phyloP scores from a whole-genome alignment of 1,139 yeast species.

The Yamadazyma dushanensis region DNA sequence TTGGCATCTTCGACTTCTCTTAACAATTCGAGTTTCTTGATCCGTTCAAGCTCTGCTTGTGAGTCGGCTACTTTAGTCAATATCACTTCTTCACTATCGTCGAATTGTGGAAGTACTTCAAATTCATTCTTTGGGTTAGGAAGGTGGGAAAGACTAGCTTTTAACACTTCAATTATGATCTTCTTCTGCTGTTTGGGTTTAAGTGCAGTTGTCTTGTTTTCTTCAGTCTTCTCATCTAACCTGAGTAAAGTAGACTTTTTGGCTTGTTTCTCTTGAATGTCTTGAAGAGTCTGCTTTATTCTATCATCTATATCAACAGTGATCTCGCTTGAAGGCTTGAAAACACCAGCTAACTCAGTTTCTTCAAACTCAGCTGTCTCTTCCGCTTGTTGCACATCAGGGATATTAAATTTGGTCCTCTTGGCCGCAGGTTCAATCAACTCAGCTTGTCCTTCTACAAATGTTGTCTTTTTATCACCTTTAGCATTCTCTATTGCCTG shows the following conservation, averaged over 20 bases:
- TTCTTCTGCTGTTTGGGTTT: constrained; percentile 18
- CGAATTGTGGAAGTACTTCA: constrained; percentile 29
- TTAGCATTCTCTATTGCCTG: constrained; percentile 13
- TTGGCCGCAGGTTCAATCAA: constrained; percentile 31
- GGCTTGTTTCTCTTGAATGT: constrained; percentile 19
- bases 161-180: constrained; percentile 18
- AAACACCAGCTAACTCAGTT: constrained; percentile 17
- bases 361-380: constrained; percentile 8
- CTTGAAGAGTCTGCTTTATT: constrained; percentile 27
- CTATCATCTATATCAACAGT: constrained; percentile 28
- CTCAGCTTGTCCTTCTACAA: constrained; percentile 37
- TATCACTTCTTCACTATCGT: constrained; percentile 21
- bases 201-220: not conserved
- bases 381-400: constrained; percentile 20
- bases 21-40: constrained; percentile 26
- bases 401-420: constrained; percentile 55
- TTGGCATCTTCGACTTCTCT: constrained; percentile 29
- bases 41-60: constrained; percentile 19
- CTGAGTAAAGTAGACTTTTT: constrained; percentile 19
- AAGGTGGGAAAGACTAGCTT: constrained; percentile 20
- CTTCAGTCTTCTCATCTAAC: constrained; percentile 7
- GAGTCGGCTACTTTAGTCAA: constrained; percentile 19
- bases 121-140: constrained; percentile 30
- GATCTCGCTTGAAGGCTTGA: constrained; percentile 1
- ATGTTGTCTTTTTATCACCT: constrained; percentile 15